Conservation (phyloP, 2,329 filamentous ascomycete genomes). For the Mycosphaerella sp. region DNA sequence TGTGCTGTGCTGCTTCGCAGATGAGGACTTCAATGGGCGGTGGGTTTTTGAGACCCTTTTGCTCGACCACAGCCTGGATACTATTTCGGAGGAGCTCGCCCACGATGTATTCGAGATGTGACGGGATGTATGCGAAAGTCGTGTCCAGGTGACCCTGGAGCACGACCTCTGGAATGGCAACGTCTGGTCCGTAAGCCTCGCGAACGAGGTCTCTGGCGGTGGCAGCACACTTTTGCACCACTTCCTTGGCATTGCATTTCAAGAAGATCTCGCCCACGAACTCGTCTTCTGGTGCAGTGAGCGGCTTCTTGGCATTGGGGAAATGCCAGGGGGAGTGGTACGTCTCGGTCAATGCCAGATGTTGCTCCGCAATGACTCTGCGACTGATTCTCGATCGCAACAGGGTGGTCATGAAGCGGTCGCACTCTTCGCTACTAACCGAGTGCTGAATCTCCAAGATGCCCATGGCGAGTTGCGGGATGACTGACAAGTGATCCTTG, state of each 20-base stretch:
- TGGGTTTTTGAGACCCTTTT: conserved; percentile 46
- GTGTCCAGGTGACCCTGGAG: conserved; percentile 80
- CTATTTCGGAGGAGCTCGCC: conserved; percentile 93
- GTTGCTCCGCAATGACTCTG: conserved; percentile 94
- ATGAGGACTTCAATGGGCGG: conserved; percentile 90
- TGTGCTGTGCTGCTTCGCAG: conserved; percentile 88
- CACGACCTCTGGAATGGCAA: conserved; percentile 70
- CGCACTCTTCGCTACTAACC: conserved; percentile 73
- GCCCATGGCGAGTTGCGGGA: conserved; percentile 89
- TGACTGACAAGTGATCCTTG: conserved; percentile 83
- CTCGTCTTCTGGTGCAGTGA: conserved; percentile 59
- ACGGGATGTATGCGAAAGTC: conserved; percentile 93
- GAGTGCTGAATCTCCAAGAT: conserved; percentile 82
- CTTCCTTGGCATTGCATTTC: conserved; percentile 82
- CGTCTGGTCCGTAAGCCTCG: conserved; percentile 64
- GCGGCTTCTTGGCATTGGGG: conserved; percentile 62
- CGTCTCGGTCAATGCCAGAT: conserved; percentile 88
- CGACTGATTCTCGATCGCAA: conserved; percentile 87
- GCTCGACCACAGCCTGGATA: conserved; percentile 84
- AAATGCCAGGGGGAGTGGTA: conserved; percentile 89
- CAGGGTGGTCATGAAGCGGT: conserved; percentile 92
- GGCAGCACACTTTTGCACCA: conserved; percentile 74
- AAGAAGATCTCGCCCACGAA: conserved; percentile 96
- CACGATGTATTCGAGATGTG: conserved; percentile 93
- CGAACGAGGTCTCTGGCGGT: conserved; percentile 68